Percentiles rank a stretch among this genome's conserved stretches.
Conservation (phyloP, 371 early-diverging fungal genomes). For the Lichtheimia ornata region DNA sequence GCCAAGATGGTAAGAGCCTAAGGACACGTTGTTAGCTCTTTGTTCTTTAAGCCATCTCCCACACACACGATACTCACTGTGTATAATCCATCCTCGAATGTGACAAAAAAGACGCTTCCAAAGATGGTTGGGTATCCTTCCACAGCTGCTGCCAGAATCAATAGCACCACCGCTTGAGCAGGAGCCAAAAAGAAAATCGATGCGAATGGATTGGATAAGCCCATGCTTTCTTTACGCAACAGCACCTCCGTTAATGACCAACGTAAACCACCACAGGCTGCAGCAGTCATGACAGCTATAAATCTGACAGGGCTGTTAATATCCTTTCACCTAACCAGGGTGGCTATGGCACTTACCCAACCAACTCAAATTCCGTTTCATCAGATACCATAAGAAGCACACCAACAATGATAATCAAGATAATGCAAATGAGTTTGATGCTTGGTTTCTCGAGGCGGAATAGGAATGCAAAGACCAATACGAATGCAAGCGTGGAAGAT, state of each 20-base stretch:
- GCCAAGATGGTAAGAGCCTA: constrained; percentile 40
- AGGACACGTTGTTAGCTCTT: not conserved
- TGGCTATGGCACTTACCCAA: constrained; percentile 47
- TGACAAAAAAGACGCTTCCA: constrained; percentile 49
- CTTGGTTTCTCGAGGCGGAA: constrained; percentile 82
- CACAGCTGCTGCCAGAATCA: constrained; percentile 63
- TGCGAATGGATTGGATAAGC: constrained; percentile 84
- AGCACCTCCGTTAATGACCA: constrained; percentile 91
- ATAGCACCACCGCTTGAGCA: constrained; percentile 67
- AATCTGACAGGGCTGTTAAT: constrained; percentile 22
- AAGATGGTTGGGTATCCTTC: constrained; percentile 64
- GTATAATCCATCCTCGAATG: constrained; percentile 33
- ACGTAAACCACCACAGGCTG: constrained; percentile 83
- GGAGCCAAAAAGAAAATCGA: constrained; percentile 77
- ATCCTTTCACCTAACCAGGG: not conserved
- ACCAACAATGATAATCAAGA: constrained; percentile 77
- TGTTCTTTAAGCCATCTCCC: not conserved
- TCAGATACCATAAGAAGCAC: constrained; percentile 85
- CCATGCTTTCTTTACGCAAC: constrained; percentile 69
- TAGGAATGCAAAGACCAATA: constrained; percentile 84
- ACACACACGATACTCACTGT: constrained; percentile 29
- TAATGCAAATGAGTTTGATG: constrained; percentile 67
- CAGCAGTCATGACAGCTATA: constrained; percentile 70
- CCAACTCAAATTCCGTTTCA: constrained; percentile 73
- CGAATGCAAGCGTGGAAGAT: constrained; percentile 85